These are phyloP conservation scores for Tubosaeta sp. DNA, from an alignment of 768 basidiomycete genomes.

Conservation along the genomic window DNA sequence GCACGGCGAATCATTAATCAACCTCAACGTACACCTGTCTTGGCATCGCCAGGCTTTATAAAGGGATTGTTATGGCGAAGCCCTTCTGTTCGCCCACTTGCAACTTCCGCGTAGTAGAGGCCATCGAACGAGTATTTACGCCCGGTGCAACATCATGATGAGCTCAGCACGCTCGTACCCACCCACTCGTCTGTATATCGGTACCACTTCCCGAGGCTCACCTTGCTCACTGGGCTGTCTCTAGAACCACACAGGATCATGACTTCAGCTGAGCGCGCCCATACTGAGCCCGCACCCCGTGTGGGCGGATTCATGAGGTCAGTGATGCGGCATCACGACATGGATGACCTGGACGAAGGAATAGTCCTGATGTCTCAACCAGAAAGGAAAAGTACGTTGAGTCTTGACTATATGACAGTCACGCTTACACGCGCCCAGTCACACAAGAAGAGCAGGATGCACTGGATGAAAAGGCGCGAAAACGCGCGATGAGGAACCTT, in stretches of 20 bases:
- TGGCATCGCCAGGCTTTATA: neutral
- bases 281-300: constrained; percentile 13
- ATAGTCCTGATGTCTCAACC: neutral
- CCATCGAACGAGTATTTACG: neutral
- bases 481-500: constrained; percentile 45
- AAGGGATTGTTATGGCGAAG: neutral
- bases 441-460: constrained; percentile 49
- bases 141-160: constrained; percentile 6
- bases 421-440: constrained; percentile 20
- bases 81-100: neutral
- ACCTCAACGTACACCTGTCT: neutral
- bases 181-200: constrained; percentile 2
- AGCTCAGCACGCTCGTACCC: constrained; percentile 7
- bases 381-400: constrained; percentile 19
- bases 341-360: constrained; percentile 16
- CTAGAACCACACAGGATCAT: constrained; percentile 13
- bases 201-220: neutral
- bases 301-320: constrained; percentile 20
- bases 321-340: constrained; percentile 10
- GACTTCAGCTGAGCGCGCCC: constrained; percentile 10
- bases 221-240: neutral
- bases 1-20: neutral
- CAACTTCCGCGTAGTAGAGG: constrained; percentile 1
- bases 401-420: neutral
- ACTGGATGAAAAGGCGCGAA: constrained; percentile 42